These are phyloP conservation scores for Daldinia concentrica DNA, from an alignment of 495 filamentous ascomycete species.

Conservation along the genomic window DNA sequence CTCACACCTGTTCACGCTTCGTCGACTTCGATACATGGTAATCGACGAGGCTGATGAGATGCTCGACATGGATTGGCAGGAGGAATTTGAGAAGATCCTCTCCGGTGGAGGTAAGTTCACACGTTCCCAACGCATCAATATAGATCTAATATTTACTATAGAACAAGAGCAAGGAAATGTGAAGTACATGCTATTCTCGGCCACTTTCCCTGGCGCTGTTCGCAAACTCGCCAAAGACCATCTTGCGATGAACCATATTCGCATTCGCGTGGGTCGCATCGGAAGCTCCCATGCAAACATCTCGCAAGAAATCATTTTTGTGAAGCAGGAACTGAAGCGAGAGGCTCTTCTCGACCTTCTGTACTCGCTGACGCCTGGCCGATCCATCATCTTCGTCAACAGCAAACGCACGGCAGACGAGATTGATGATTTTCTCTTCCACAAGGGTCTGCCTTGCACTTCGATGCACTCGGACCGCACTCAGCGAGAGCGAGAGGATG, in stretches of 20 bases:
- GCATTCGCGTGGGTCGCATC: slow-evolving; percentile 83
- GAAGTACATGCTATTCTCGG: slow-evolving; percentile 91
- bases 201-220: slow-evolving; percentile 83
- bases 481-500: slow-evolving; percentile 92
- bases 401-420: slow-evolving; percentile 76
- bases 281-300: slow-evolving; percentile 84
- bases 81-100: slow-evolving; percentile 75
- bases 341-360: slow-evolving; percentile 78
- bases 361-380: slow-evolving; percentile 68
- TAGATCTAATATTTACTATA: slow-evolving; percentile 37
- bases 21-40: slow-evolving; percentile 81
- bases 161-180: slow-evolving; percentile 83
- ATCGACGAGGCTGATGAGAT: slow-evolving; percentile 97
- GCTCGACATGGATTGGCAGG: slow-evolving; percentile 77
- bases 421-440: slow-evolving; percentile 87
- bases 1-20: slow-evolving; percentile 71
- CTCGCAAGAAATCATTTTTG: slow-evolving; percentile 74
- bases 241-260: slow-evolving; percentile 74
- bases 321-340: slow-evolving; percentile 70
- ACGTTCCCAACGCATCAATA: not conserved
- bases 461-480: slow-evolving; percentile 89
- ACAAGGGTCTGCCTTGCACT: slow-evolving; percentile 77
- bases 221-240: slow-evolving; percentile 79
- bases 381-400: slow-evolving; percentile 95
- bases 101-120: slow-evolving; percentile 73